Evolutionary conservation across 306 rosid species (phyloP), one percentile per base, ranked within the genome.

Genomic region (Arachis hypogaea): DNA sequence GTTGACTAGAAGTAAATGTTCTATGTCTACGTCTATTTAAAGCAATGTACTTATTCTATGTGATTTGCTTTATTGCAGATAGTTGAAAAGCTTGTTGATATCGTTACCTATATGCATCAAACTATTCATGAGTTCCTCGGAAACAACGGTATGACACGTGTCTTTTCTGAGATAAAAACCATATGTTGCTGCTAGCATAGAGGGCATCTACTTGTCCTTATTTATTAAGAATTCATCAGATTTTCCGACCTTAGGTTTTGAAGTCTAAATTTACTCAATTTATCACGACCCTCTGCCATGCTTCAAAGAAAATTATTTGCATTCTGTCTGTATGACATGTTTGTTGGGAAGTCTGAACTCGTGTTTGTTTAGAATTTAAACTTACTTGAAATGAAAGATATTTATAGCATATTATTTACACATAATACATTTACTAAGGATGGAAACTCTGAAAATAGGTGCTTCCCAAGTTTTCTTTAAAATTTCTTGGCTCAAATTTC

Each of bases 31-130:
- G 8, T 60, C 66, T 22, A 38, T 69, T 59, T 41, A 40, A 38
- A 67, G 40, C 66, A 64, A 56, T 11, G 1, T 42, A 57, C 75
- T 74, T 68, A 81, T 29, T 41, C 4, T 76, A 14, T 63, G 38
- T 54, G 12, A 69, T 77, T 78, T 78, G 77, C 68, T 82, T 82
- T 58, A 76, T 61, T 85, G 87, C 97, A 95, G 99, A 85, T 95
- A 68, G 98, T 90, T 73, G 94, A 86, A 81, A 95, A 92, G 82
- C 96, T 95, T 38, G 93, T 90, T 10, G 88, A 83, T 56, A 76
- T 88, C 66, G 87, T 90, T 66, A 61, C 83, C 80, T 78, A 79
- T 77, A 86, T 82, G 73, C 88, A 90, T 80, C 93, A 87, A 86
- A 84, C 90, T 63, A 83, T 92, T 18, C 29, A 9, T 38, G 93